A percentile compares a stretch with the other conserved stretches of the same genome.
These are phyloP conservation scores for Penicillium sp. DNA, from an alignment of 2,329 filamentous ascomycete species.

Conservation along the genomic window DNA sequence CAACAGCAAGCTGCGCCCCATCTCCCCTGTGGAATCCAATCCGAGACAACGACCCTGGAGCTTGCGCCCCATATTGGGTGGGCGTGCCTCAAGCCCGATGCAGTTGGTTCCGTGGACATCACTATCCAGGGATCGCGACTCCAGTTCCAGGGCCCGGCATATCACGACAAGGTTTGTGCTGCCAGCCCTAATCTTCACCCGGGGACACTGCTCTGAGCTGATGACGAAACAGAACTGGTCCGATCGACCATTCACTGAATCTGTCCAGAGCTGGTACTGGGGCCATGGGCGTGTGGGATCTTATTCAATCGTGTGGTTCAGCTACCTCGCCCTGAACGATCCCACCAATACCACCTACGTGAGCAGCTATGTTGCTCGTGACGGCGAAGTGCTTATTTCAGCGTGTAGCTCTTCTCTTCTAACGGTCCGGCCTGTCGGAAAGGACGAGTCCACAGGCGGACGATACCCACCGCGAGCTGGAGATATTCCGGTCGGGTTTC, in stretches of 20 bases:
- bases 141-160: constrained; percentile 40
- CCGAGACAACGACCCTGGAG: constrained; percentile 7
- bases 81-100: constrained; percentile 40
- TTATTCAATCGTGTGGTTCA: constrained; percentile 49
- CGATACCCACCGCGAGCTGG: constrained; percentile 21
- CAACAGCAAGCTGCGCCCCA: constrained; percentile 7
- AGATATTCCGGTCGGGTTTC: constrained; percentile 18
- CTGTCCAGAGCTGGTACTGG: constrained; percentile 44
- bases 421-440: constrained; percentile 13
- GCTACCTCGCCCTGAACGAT: constrained; percentile 25
- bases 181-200: neutral
- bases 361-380: constrained; percentile 32
- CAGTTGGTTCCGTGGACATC: constrained; percentile 31
- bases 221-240: constrained; percentile 43
- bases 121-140: constrained; percentile 30
- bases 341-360: constrained; percentile 26
- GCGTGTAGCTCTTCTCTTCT: constrained; percentile 24
- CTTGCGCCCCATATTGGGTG: constrained; percentile 38
- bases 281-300: constrained; percentile 45
- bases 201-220: neutral
- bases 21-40: constrained; percentile 18
- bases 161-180: constrained; percentile 46
- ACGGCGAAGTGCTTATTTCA: constrained; percentile 28
- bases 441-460: constrained; percentile 4
- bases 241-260: constrained; percentile 34